phyloP scores from a whole-genome alignment of 2,329 filamentous ascomycete genomes.

The Clonostachys rhizophaga region DNA sequence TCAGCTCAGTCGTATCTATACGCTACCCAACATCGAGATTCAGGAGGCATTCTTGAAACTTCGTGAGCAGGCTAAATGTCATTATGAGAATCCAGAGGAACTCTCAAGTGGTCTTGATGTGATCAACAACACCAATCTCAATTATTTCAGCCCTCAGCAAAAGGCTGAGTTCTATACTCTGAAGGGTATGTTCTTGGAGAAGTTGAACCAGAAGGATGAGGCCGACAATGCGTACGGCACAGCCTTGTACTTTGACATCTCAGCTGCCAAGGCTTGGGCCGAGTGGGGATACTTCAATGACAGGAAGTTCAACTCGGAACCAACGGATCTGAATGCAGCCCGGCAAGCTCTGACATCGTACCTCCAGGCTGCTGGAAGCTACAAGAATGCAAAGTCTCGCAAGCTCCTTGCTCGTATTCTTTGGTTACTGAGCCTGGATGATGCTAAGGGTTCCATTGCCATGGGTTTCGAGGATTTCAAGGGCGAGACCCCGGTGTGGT shows the following conservation, averaged over 20 bases:
- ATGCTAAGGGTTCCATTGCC: slow-evolving; percentile 77
- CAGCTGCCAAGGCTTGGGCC: slow-evolving; percentile 94
- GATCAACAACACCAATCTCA: slow-evolving; percentile 99
- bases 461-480: slow-evolving; percentile 93
- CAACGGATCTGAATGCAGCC: slow-evolving; percentile 74
- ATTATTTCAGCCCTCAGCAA: slow-evolving; percentile 93
- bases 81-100: slow-evolving; percentile 94
- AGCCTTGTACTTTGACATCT: slow-evolving; percentile 92
- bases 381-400: slow-evolving; percentile 94
- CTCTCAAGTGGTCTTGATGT: slow-evolving; percentile 91
- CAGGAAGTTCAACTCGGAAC: slow-evolving; percentile 88
- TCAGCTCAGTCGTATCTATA: slow-evolving; percentile 96
- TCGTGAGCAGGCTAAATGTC: slow-evolving; percentile 97
- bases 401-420: slow-evolving; percentile 91
- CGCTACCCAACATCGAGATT: slow-evolving; percentile 97
- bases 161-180: slow-evolving; percentile 99
- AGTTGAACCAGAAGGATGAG: slow-evolving; percentile 84
- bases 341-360: slow-evolving; percentile 94
- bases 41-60: slow-evolving; percentile 98
- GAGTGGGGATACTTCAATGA: slow-evolving; percentile 99
- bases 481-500: slow-evolving; percentile 96
- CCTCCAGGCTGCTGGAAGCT: slow-evolving; percentile 89
- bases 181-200: slow-evolving; percentile 98
- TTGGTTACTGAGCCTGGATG: slow-evolving; percentile 93
- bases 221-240: slow-evolving; percentile 93